A percentile compares a stretch with the other conserved stretches of the same genome.
phyloP scores from a whole-genome alignment of 1,284 basidiomycete genomes.

The Moesziomyces antarcticus region DNA sequence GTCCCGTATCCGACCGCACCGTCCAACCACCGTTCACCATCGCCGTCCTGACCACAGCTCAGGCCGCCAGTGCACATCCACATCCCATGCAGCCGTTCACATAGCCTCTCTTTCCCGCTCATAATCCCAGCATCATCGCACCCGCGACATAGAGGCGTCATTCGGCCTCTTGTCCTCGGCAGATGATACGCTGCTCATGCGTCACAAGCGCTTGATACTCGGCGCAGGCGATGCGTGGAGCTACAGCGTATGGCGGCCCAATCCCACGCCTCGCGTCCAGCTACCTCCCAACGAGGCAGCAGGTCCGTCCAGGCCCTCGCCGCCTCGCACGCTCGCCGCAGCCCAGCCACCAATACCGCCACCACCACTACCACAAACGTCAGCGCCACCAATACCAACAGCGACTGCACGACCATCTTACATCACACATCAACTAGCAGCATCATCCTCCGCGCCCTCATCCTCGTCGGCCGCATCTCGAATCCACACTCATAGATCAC shows the following conservation, averaged over 20 bases:
- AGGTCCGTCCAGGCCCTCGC: constrained; percentile 27
- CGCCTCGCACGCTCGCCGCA: constrained; percentile 2
- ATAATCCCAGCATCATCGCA: constrained; percentile 11
- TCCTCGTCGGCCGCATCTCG: background rate
- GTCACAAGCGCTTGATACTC: constrained; percentile 36
- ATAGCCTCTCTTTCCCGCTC: constrained; percentile 12
- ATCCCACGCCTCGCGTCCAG: constrained; percentile 5
- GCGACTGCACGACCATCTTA: too few relatives aligned
- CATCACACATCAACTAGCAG: background rate
- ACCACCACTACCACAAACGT: constrained; percentile 29
- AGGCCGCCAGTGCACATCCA: constrained; percentile 1
- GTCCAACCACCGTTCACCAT: background rate
- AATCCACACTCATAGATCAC: background rate
- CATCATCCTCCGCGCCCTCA: constrained; percentile 2
- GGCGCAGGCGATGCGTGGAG: constrained; percentile 30
- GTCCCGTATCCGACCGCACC: background rate
- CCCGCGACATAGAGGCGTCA: constrained; percentile 25
- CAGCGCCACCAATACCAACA: constrained; percentile 5
- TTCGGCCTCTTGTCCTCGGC: constrained; percentile 33
- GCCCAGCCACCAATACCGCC: constrained; percentile 13
- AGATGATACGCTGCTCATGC: constrained; percentile 39
- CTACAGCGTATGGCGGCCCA: constrained; percentile 6
- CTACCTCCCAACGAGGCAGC: constrained; percentile 12
- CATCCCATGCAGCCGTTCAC: constrained; percentile 18
- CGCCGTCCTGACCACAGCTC: constrained; percentile 6